phyloP scores from a whole-genome alignment of 345 rosid species.

The Eucalyptus leucophloia region DNA sequence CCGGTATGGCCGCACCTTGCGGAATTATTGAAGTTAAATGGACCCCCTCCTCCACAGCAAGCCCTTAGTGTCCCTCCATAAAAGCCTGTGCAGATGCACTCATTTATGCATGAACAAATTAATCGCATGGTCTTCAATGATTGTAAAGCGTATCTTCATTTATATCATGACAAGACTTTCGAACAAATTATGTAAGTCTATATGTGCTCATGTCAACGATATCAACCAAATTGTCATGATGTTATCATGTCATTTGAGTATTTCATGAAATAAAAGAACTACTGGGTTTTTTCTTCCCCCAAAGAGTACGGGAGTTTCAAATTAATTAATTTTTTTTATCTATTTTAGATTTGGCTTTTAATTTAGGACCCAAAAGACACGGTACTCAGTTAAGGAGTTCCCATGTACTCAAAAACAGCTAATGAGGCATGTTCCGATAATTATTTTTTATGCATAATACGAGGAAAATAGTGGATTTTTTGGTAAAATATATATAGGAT shows the following conservation, averaged over 20 bases:
- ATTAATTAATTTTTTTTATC: too few relatives aligned
- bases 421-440: background rate
- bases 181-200: background rate
- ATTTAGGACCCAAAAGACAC: background rate
- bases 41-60: conserved; percentile 71
- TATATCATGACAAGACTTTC: background rate
- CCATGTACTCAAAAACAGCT: too few relatives aligned
- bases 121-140: background rate
- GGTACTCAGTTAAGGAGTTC: background rate
- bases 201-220: background rate
- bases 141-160: background rate
- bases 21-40: conserved; percentile 35
- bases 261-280: background rate
- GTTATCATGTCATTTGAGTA: background rate
- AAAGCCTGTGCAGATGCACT: conserved; percentile 20
- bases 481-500: background rate
- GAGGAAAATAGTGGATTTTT: background rate
- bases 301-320: too few relatives aligned
- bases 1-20: conserved; percentile 43
- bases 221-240: background rate
- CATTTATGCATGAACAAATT: background rate
- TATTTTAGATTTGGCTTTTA: background rate
- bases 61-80: conserved; percentile 16
- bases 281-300: background rate
- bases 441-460: background rate